Evolutionary conservation across 208 protist species (phyloP), one percentile per base, ranked within the genome.

Genomic region (Trypanosoma mega): DNA sequence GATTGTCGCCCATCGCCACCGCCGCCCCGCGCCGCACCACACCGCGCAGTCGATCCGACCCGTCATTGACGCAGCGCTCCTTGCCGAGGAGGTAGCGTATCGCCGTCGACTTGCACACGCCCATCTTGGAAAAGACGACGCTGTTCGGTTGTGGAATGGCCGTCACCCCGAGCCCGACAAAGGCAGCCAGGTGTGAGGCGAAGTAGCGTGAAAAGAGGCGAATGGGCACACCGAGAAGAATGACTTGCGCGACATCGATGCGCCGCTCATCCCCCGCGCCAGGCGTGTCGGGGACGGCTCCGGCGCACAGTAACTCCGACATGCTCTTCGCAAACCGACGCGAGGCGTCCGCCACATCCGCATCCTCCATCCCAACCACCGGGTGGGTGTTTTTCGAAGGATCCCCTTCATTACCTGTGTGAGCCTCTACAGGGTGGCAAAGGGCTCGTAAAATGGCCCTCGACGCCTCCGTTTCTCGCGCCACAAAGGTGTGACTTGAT

Each of bases 81-180:
- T 71, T 72, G 9, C 76, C 84, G 2, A 85, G 68, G n/a, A 94
- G 67, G 47, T 94, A 94, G 4, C 85, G 78, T 67, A 94, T 63
- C 48, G 72, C 66, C 0, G 88, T 92, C 5, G 88, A 92, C 63
- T 94, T 94, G 65, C 78, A 90, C n/a, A 94, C 65, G 47, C 88
- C 88, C 16, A 88, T 53, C 71, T 91, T 90, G 34, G 82, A 85
- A 65, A 94, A 90, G 23, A 92, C 84, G 49, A 92, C 82, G 61
- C 88, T 94, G 68, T 94, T 94, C 23, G 88, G 88, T 67, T 94
- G 88, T n/a, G 85, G 76, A 61, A 94, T 80, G 18, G 80, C 78
- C 49, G 76, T 73, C 37, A 94, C 85, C 0, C 85, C 85, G 12
- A 70, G 58, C 9, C 57, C 43, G 23, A 82, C 72, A 27, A 92